Percentiles rank a stretch among this genome's conserved stretches.
These are phyloP conservation scores for Vicia sativa DNA, from an alignment of 306 rosid genomes.

Conservation along the genomic window DNA sequence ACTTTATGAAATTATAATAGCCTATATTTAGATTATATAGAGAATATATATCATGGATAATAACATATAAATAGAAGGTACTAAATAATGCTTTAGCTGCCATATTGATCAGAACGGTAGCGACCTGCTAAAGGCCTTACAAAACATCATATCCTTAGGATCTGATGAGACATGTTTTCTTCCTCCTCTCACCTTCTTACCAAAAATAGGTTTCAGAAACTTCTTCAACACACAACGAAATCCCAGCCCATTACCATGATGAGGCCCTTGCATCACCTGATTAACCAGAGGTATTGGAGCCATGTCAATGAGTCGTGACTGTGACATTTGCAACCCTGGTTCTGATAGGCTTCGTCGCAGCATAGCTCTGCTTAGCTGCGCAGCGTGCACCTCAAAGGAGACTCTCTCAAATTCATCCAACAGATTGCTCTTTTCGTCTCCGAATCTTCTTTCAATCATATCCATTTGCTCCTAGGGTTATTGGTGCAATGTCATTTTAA, in stretches of 20 bases:
- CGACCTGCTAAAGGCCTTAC: conserved; percentile 61
- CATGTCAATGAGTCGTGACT: background rate
- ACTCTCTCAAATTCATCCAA: conserved; percentile 75
- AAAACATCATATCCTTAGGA: conserved; percentile 45
- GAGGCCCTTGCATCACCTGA: conserved; percentile 41
- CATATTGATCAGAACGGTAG: conserved; percentile 45
- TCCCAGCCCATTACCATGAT: conserved; percentile 1
- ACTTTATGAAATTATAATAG: no score
- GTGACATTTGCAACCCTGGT: conserved; percentile 42
- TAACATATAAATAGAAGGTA: background rate
- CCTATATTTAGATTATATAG: background rate
- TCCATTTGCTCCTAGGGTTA: conserved; percentile 33
- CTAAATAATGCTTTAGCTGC: background rate
- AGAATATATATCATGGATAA: background rate
- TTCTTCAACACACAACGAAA: conserved; percentile 58
- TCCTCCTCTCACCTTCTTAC: conserved; percentile 18
- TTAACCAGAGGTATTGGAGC: conserved; percentile 38
- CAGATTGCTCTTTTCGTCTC: conserved; percentile 73
- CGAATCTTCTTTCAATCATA: conserved; percentile 53
- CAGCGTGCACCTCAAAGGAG: conserved; percentile 63
- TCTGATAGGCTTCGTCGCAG: conserved; percentile 57
- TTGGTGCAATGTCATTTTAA: conserved; percentile 20
- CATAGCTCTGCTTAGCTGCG: conserved; percentile 63
- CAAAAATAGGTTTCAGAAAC: conserved; percentile 56
- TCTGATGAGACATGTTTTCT: conserved; percentile 39